A percentile compares a stretch with the other conserved stretches of the same genome.
These are phyloP conservation scores for Eucalyptus sp. DNA, from an alignment of 345 rosid genomes.

Conservation along the genomic window DNA sequence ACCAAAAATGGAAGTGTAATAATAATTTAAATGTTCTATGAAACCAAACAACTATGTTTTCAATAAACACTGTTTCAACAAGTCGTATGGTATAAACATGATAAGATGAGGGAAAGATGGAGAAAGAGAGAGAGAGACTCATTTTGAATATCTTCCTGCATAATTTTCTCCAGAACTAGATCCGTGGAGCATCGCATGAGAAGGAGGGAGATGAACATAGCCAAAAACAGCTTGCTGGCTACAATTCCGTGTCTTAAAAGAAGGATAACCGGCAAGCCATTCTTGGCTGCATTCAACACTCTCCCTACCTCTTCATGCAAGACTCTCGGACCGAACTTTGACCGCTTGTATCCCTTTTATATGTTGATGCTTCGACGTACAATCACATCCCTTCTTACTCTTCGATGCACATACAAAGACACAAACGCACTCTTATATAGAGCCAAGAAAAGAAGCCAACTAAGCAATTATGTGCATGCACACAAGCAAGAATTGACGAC, in stretches of 20 bases:
- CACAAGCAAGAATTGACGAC: not conserved
- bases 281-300: constrained; percentile 43
- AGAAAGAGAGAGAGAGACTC: not conserved
- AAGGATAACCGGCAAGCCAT: constrained; percentile 36
- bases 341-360: not conserved
- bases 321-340: not conserved
- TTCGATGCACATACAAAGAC: not conserved
- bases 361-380: not conserved
- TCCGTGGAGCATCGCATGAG: constrained; percentile 16
- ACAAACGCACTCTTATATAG: not conserved
- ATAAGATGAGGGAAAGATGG: not conserved
- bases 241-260: not conserved
- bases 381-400: not conserved
- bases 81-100: not conserved
- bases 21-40: not conserved
- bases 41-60: not conserved
- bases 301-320: constrained; percentile 21
- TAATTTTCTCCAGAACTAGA: not conserved
- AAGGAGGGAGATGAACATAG: constrained; percentile 37
- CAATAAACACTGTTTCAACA: not conserved
- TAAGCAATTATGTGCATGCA: not conserved
- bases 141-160: not conserved
- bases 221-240: constrained; percentile 48
- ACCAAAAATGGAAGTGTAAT: not conserved
- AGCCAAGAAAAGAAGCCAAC: not conserved